Evolutionary conservation across 352 stramenopile species (phyloP).

Genomic region (Peronospora belbahrii): DNA sequence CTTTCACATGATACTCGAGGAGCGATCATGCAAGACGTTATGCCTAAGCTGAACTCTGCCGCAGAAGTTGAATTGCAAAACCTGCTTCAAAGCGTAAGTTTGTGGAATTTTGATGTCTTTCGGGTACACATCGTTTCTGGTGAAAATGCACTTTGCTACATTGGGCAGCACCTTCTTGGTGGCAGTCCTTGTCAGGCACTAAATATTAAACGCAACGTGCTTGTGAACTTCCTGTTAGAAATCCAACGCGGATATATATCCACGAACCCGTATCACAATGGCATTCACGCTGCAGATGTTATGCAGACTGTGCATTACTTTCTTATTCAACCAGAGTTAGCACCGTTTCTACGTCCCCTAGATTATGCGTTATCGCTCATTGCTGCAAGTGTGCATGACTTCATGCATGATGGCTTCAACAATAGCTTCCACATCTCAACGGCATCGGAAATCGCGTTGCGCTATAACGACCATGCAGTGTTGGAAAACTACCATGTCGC

Average conservation of each 20-base stretch:
- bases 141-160: constrained; percentile 64
- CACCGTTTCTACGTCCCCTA: constrained; percentile 63
- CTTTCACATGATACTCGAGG: constrained; percentile 23
- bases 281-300: constrained; percentile 85
- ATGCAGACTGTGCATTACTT: constrained; percentile 87
- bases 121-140: constrained; percentile 54
- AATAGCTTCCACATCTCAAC: constrained; percentile 87
- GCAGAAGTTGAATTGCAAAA: constrained; percentile 67
- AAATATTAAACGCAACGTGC: constrained; percentile 47
- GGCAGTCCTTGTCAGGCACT: constrained; percentile 52
- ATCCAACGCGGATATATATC: constrained; percentile 78
- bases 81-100: constrained; percentile 41
- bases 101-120: constrained; percentile 79
- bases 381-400: constrained; percentile 82
- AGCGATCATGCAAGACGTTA: constrained; percentile 56
- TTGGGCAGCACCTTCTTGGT: constrained; percentile 72
- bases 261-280: constrained; percentile 87
- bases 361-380: constrained; percentile 71
- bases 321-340: constrained; percentile 60
- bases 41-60: constrained; percentile 47
- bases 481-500: constrained; percentile 87
- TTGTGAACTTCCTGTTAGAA: constrained; percentile 73
- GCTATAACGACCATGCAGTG: constrained; percentile 87
- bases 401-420: constrained; percentile 87
- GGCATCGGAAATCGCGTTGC: constrained; percentile 76